Conservation (phyloP, 75 land plant species). For the Sequoiadendron giganteum region DNA sequence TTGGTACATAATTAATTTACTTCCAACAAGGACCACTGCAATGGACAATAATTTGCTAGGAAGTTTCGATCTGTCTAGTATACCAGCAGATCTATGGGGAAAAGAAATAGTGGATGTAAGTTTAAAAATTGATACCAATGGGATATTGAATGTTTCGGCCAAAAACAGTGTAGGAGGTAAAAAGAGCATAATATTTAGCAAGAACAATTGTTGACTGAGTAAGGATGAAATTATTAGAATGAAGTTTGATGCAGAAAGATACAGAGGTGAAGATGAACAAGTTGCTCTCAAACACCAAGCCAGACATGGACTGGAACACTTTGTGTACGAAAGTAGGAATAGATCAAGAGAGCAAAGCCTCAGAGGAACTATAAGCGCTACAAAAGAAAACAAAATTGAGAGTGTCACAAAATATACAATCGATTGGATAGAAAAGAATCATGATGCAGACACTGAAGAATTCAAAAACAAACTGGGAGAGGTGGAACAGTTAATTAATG, state of each 20-base stretch:
- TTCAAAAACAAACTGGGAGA: background rate
- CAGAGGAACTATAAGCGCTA: background rate
- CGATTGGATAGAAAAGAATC: background rate
- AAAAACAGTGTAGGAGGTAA: background rate
- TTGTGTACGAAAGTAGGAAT: background rate
- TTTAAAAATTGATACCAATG: background rate
- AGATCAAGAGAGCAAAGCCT: background rate
- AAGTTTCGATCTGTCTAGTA: too few species aligned
- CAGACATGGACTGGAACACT: background rate
- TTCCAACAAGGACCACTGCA: background rate
- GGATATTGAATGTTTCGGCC: background rate
- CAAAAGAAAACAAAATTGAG: background rate
- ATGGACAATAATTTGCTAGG: background rate
- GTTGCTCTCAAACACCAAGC: background rate
- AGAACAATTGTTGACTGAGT: background rate
- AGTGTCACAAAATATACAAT: background rate
- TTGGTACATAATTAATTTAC: too few species aligned
- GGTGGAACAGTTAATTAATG: background rate
- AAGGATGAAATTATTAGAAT: background rate
- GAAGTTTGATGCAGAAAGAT: background rate
- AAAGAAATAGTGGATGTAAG: background rate
- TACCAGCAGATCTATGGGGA: background rate
- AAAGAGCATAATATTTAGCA: background rate
- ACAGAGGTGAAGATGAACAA: background rate
- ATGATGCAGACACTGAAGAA: background rate